These are phyloP conservation scores for Globisporangium cystogenes DNA, from an alignment of 352 stramenopile genomes.

Conservation along the genomic window DNA sequence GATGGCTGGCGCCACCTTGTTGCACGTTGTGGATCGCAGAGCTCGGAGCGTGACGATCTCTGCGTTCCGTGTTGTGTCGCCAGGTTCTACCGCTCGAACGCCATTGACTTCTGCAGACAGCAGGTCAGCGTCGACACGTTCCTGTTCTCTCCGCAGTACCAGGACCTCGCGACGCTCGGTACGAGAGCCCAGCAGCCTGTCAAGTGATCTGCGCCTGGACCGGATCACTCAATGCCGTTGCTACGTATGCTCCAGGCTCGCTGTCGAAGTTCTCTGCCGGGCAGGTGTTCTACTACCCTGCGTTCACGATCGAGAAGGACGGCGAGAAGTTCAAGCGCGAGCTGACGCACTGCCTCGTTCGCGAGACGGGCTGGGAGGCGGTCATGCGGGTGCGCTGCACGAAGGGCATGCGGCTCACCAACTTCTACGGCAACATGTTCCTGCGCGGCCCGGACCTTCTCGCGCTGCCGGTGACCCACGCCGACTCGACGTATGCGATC, in stretches of 20 bases:
- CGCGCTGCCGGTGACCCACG: constrained; percentile 94
- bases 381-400: constrained; percentile 98
- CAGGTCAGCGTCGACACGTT: constrained; percentile 99
- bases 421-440: constrained; percentile 99
- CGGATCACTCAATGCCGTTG: no score
- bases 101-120: constrained; percentile 96
- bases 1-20: constrained; percentile 1
- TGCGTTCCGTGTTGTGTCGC: not conserved
- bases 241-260: constrained; percentile 47
- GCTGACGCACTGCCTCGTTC: constrained; percentile 88
- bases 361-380: constrained; percentile 93
- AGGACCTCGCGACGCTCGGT: constrained; percentile 94
- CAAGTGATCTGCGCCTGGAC: no score
- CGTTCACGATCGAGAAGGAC: constrained; percentile 90
- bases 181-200: constrained; percentile 5
- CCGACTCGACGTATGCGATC: constrained; percentile 95
- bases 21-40: not conserved
- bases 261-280: constrained; percentile 95
- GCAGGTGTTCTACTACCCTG: constrained; percentile 96
- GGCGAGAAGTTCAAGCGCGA: constrained; percentile 93
- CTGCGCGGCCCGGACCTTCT: constrained; percentile 97
- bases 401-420: constrained; percentile 95
- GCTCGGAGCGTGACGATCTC: not conserved
- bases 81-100: constrained; percentile 89
- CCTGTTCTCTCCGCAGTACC: constrained; percentile 94